These are phyloP conservation scores for Lachnellula hyalina DNA, from an alignment of 2,329 filamentous ascomycete genomes.

Conservation along the genomic window DNA sequence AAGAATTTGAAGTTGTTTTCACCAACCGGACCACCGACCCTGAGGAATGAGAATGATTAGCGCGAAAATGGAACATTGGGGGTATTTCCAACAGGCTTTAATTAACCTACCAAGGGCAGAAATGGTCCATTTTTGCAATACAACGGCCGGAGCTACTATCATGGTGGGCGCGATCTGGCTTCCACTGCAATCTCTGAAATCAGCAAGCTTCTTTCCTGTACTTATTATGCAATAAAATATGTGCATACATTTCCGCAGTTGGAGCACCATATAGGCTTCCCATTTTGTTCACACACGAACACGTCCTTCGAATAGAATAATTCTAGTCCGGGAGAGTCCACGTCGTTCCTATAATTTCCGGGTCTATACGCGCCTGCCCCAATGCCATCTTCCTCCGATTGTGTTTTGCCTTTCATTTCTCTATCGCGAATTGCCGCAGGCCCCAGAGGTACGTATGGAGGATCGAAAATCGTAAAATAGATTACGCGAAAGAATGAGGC, in stretches of 20 bases:
- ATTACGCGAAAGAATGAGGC: conserved; percentile 67
- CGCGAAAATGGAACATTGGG: neutral
- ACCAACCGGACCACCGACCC: conserved; percentile 88
- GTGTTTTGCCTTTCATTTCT: conserved; percentile 19
- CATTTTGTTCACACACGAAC: conserved; percentile 78
- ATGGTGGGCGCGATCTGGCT: conserved; percentile 81
- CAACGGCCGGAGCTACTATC: conserved; percentile 85
- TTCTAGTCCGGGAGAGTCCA: conserved; percentile 65
- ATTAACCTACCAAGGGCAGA: conserved; percentile 67
- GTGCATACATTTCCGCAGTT: conserved; percentile 77
- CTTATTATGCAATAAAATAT: conserved; percentile 34
- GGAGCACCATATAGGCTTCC: conserved; percentile 81
- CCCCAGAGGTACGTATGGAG: conserved; percentile 69
- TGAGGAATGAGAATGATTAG: conserved; percentile 21
- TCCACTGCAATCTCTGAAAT: conserved; percentile 38
- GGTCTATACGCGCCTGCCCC: conserved; percentile 20
- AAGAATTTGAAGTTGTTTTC: conserved; percentile 92
- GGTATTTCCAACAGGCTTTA: neutral
- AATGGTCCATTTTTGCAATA: conserved; percentile 88
- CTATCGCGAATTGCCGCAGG: conserved; percentile 28
- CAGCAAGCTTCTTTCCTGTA: neutral
- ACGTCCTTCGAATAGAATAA: conserved; percentile 76
- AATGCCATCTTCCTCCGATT: conserved; percentile 16
- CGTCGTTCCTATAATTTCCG: conserved; percentile 25
- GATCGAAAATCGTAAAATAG: conserved; percentile 60